Percentiles rank a stretch among this genome's conserved stretches.
Evolutionary conservation across 2,329 filamentous ascomycete genomes (phyloP).

Genomic region (Colletotrichum sp.): DNA sequence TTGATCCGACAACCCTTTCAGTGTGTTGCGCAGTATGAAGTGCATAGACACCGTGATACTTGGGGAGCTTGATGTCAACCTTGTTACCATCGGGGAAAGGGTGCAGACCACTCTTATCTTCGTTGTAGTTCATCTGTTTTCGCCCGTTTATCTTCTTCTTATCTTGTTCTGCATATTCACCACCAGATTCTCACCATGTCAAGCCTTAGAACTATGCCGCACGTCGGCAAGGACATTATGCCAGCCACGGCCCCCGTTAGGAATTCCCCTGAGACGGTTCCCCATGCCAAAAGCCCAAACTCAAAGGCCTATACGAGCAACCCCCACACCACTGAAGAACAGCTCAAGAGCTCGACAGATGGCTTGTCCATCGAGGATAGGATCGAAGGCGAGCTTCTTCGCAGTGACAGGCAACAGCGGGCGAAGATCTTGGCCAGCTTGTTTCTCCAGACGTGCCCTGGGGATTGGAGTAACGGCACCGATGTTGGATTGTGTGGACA

Average conservation of each 20-base stretch:
- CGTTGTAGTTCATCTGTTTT: no score
- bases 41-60: no score
- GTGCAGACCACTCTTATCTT: no score
- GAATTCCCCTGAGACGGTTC: rapidly evolving
- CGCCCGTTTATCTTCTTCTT: no score
- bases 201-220: rapidly evolving
- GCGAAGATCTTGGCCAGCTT: not conserved
- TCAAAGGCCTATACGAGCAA: not conserved
- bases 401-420: not conserved
- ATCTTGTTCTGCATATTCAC: no score
- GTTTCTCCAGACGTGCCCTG: not conserved
- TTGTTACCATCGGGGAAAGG: no score
- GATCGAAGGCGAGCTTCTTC: not conserved
- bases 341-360: not conserved
- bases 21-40: no score
- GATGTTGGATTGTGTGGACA: not conserved
- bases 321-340: rapidly evolving
- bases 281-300: rapidly evolving
- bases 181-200: not conserved
- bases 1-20: no score
- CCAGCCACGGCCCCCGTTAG: rapidly evolving
- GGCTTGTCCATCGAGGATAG: not conserved
- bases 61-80: no score
- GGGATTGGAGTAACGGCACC: not conserved
- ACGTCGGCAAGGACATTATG: rapidly evolving